Evolutionary conservation across 768 basidiomycete genomes (phyloP).

Genomic region (Boletus sp.): DNA sequence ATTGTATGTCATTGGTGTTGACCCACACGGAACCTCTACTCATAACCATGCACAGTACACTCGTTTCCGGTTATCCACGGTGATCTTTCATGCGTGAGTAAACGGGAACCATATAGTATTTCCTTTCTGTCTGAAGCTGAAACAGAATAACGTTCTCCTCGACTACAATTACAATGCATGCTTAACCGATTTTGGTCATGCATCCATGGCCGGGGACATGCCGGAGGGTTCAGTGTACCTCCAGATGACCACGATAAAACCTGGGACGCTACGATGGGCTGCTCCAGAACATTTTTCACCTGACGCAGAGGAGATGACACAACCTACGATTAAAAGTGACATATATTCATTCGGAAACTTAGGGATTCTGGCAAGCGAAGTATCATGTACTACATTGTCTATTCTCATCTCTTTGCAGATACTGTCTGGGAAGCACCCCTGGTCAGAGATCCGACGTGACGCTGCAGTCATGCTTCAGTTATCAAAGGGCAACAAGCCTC

Average conservation of each 20-base stretch:
- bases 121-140: background rate
- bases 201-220: conserved; percentile 1
- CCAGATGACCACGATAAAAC: conserved; percentile 28
- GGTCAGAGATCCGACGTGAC: background rate
- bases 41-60: conserved; percentile 7
- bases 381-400: background rate
- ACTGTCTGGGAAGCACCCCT: conserved; percentile 7
- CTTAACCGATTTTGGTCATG: conserved; percentile 4
- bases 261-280: conserved; percentile 42
- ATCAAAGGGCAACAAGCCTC: background rate
- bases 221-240: background rate
- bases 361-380: background rate
- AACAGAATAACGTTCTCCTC: conserved; percentile 7
- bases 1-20: background rate
- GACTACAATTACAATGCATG: background rate
- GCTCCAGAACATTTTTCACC: conserved; percentile 32
- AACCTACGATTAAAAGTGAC: conserved; percentile 2
- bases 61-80: conserved; percentile 14
- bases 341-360: conserved; percentile 32
- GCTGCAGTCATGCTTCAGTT: conserved; percentile 4
- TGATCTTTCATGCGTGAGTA: conserved; percentile 8
- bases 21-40: background rate
- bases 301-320: conserved; percentile 5
- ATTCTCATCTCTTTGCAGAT: conserved; percentile 18
- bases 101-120: background rate